Conservation (phyloP, 164 flowering plant genomes). For the Chloranthus sessilifolius region DNA sequence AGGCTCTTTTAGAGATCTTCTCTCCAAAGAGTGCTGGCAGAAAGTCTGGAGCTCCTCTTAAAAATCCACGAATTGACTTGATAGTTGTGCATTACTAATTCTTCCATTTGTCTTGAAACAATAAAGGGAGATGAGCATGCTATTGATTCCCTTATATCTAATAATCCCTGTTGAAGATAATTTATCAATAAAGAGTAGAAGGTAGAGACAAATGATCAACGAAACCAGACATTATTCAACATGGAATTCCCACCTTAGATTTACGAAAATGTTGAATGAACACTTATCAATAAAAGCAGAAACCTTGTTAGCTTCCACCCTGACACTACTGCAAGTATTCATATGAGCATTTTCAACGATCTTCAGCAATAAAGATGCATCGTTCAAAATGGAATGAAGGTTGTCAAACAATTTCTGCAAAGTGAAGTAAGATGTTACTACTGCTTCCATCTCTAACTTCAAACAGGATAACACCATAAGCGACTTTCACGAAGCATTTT, state of each 20-base stretch:
- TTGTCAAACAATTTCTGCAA: constrained; percentile 71
- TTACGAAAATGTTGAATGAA: constrained; percentile 36
- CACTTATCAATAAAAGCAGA: constrained; percentile 41
- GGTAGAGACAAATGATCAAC: too few species aligned
- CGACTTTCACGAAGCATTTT: too few species aligned
- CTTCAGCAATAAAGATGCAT: constrained; percentile 49
- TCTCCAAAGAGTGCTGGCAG: constrained; percentile 16
- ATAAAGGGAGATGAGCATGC: constrained; percentile 27
- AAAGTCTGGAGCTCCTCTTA: constrained; percentile 33
- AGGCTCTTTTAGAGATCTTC: constrained; percentile 31
- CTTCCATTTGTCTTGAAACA: constrained; percentile 50
- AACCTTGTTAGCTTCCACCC: constrained; percentile 27
- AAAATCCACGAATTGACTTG: constrained; percentile 39
- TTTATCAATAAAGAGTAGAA: background rate
- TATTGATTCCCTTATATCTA: constrained; percentile 37
- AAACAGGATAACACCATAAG: too few species aligned
- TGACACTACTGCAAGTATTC: constrained; percentile 42
- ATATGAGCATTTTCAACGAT: constrained; percentile 47
- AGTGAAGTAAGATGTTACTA: too few species aligned
- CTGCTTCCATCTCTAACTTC: too few species aligned
- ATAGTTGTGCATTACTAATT: constrained; percentile 45
- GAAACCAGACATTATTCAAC: too few species aligned
- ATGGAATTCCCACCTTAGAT: constrained; percentile 53
- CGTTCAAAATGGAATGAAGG: constrained; percentile 41
- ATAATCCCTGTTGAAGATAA: constrained; percentile 42